Percentiles rank a stretch among this genome's conserved stretches.
These are phyloP conservation scores for Dunaliella primolecta DNA, from an alignment of 139 green algal species.

Conservation along the genomic window DNA sequence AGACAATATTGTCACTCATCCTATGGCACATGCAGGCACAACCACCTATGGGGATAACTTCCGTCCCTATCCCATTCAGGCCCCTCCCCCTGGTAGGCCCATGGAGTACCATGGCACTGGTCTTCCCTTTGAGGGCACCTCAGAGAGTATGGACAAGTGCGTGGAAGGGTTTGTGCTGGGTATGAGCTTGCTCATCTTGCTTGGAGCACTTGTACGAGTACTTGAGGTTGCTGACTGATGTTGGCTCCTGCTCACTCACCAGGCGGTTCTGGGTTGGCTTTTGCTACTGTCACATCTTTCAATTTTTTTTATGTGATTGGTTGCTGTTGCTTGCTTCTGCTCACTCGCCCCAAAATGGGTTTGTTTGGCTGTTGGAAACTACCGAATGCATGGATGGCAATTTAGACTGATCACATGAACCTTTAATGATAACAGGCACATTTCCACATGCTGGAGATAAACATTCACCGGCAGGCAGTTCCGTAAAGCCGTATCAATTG, in stretches of 20 bases:
- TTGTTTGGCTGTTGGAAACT: too few relatives aligned
- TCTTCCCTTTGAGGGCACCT: slow-evolving; percentile 33
- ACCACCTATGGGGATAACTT: slow-evolving; percentile 33
- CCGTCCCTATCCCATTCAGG: slow-evolving; percentile 23
- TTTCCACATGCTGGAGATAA: too few relatives aligned
- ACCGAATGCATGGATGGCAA: too few relatives aligned
- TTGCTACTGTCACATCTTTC: too few relatives aligned
- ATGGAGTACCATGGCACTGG: slow-evolving; percentile 27
- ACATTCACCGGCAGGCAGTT: too few relatives aligned
- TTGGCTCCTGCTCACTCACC: neutral
- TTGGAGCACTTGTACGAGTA: neutral
- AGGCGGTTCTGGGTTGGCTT: neutral
- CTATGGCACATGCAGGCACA: slow-evolving; percentile 8
- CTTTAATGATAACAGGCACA: too few relatives aligned
- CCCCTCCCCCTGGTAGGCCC: slow-evolving; percentile 1
- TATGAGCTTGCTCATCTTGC: neutral
- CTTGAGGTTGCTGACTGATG: neutral
- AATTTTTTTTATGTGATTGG: too few relatives aligned
- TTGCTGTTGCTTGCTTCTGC: too few relatives aligned
- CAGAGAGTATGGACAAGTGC: slow-evolving; percentile 31
- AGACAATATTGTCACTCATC: too few relatives aligned
- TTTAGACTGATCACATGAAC: too few relatives aligned
- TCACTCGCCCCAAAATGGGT: too few relatives aligned
- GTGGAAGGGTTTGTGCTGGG: neutral
- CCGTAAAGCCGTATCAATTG: too few relatives aligned